Percentiles rank a stretch among this genome's conserved stretches.
Evolutionary conservation across 2,329 filamentous ascomycete species (phyloP).

Genomic region (Pseudogymnoascus sp.): DNA sequence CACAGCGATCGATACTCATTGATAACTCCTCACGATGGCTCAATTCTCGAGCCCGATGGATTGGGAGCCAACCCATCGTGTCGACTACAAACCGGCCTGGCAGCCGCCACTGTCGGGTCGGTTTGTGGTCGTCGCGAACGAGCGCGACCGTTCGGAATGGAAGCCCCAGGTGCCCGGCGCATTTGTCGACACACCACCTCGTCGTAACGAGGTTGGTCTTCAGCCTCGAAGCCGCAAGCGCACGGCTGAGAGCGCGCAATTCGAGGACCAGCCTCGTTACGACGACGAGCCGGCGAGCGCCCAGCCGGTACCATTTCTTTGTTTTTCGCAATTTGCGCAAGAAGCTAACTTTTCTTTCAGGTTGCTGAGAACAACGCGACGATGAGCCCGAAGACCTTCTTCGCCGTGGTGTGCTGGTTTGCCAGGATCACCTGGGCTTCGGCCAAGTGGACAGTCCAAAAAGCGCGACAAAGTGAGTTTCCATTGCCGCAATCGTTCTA

Average conservation of each 20-base stretch:
- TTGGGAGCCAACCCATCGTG: constrained; percentile 1
- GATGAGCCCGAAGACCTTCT: not conserved
- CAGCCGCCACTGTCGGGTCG: not conserved
- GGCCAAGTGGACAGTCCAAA: not conserved
- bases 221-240: not conserved
- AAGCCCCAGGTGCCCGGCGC: not conserved
- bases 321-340: not conserved
- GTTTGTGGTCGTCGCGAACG: not conserved
- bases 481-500: not conserved
- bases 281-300: not conserved
- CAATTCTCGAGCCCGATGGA: not conserved
- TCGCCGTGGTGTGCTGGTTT: not conserved
- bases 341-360: constrained; percentile 5
- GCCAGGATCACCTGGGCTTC: not conserved
- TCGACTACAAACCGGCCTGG: not conserved
- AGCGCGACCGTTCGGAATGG: not conserved
- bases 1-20: not conserved
- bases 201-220: not conserved
- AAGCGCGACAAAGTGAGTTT: not conserved
- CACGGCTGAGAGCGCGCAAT: not conserved
- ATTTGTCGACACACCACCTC: not conserved
- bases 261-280: not conserved
- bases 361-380: not conserved
- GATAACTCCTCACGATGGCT: not conserved
- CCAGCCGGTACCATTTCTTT: constrained; percentile 8